phyloP scores from a whole-genome alignment of 768 basidiomycete species.

The Crassisporium funariophilum region DNA sequence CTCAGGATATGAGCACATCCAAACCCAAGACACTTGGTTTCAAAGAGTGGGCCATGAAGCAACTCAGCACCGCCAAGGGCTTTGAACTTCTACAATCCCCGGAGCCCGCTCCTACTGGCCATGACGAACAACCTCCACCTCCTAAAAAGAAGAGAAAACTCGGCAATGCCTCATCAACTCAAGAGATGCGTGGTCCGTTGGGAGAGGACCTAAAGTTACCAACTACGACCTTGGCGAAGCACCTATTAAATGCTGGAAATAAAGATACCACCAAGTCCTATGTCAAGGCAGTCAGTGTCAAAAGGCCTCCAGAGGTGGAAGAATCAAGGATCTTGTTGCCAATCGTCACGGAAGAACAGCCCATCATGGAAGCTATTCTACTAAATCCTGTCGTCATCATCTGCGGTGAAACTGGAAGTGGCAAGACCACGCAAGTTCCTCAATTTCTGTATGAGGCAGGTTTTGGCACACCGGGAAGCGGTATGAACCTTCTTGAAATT shows the following conservation, averaged over 20 bases:
- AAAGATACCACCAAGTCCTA: constrained; percentile 20
- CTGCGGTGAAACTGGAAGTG: constrained; percentile 93
- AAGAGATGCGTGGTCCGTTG: constrained; percentile 73
- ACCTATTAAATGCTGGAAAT: constrained; percentile 32
- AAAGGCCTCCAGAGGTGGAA: constrained; percentile 69
- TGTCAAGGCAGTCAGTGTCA: constrained; percentile 53
- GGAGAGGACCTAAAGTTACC: constrained; percentile 75
- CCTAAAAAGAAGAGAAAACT: constrained; percentile 52
- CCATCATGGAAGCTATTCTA: constrained; percentile 89
- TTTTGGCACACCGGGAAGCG: constrained; percentile 81
- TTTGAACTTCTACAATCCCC: constrained; percentile 24
- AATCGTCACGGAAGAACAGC: constrained; percentile 91
- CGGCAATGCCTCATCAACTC: constrained; percentile 26
- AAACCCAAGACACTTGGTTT: constrained; percentile 48
- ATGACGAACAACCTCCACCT: constrained; percentile 18
- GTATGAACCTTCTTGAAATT: constrained; percentile 41
- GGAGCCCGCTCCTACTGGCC: constrained; percentile 14
- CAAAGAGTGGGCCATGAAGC: constrained; percentile 89
- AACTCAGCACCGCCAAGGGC: constrained; percentile 57
- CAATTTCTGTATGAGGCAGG: constrained; percentile 99
- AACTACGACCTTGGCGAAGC: constrained; percentile 61
- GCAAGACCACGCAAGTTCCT: constrained; percentile 97
- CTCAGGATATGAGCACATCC: neutral
- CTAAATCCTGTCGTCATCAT: constrained; percentile 87
- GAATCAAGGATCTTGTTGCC: constrained; percentile 81